phyloP scores from a whole-genome alignment of 2,329 filamentous ascomycete species.

The Clarireedia homoeocarpa region DNA sequence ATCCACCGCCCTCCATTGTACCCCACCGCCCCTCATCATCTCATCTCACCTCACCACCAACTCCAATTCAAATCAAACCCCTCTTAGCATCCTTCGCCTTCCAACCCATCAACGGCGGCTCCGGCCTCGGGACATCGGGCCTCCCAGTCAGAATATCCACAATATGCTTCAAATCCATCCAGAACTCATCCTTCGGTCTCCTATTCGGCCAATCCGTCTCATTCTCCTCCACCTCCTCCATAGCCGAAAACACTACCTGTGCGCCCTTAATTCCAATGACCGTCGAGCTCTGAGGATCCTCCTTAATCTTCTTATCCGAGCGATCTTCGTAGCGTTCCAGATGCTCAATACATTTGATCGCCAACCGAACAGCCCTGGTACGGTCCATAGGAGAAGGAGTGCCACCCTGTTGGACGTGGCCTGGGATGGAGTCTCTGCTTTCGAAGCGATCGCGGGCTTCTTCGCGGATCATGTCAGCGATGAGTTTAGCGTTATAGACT shows the following conservation, averaged over 20 bases:
- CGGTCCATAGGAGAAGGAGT: constrained; percentile 94
- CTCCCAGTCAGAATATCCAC: constrained; percentile 81
- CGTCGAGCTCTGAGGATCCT: constrained; percentile 63
- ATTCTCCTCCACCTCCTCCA: constrained; percentile 71
- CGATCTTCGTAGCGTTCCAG: constrained; percentile 69
- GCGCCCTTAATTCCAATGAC: constrained; percentile 93
- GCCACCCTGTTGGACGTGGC: constrained; percentile 90
- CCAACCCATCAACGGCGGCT: constrained; percentile 35
- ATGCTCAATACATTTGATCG: constrained; percentile 90
- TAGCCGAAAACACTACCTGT: constrained; percentile 76
- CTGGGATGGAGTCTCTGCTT: constrained; percentile 81
- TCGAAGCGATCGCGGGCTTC: constrained; percentile 91
- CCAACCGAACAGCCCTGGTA: constrained; percentile 81
- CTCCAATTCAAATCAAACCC: constrained; percentile 3
- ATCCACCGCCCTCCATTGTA: neutral
- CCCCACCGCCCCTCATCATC: too few species aligned
- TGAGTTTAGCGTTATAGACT: constrained; percentile 86
- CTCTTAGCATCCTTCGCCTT: constrained; percentile 14
- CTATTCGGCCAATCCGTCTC: constrained; percentile 93
- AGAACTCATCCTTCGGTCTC: constrained; percentile 76
- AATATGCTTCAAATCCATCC: constrained; percentile 70
- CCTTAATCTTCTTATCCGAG: constrained; percentile 58
- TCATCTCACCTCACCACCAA: neutral
- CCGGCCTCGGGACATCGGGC: constrained; percentile 39
- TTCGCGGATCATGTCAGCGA: constrained; percentile 91